phyloP scores from a whole-genome alignment of 805 yeast species.

The Myxozyma udenii region DNA sequence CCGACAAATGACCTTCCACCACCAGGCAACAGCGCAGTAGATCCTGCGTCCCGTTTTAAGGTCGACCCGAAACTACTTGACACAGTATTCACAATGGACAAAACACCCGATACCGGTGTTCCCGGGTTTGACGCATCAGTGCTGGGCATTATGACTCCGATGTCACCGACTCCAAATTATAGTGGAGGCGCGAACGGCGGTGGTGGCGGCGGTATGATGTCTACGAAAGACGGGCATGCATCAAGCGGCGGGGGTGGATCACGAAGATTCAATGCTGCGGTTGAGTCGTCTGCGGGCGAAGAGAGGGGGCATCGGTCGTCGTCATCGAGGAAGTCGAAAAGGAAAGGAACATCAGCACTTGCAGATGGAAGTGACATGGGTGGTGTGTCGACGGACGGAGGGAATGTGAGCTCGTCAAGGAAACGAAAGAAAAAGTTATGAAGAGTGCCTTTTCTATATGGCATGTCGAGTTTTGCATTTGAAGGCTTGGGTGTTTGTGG shows the following conservation, averaged over 20 bases:
- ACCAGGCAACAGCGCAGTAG: conserved; percentile 26
- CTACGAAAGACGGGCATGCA: neutral
- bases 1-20: conserved; percentile 43
- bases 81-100: conserved; percentile 57
- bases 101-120: conserved; percentile 63
- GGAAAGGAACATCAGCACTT: conserved; percentile 6
- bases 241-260: too few species aligned
- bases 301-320: conserved; percentile 1
- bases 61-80: conserved; percentile 48
- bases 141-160: conserved; percentile 43
- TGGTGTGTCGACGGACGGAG: conserved; percentile 13
- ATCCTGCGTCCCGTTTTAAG: neutral
- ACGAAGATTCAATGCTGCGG: conserved; percentile 6
- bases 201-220: conserved; percentile 1
- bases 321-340: conserved; percentile 3
- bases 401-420: conserved; percentile 2
- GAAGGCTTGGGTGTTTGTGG: too few species aligned
- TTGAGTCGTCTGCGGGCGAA: conserved; percentile 23
- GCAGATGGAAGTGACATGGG: conserved; percentile 18
- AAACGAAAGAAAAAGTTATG: neutral
- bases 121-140: conserved; percentile 72
- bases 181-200: neutral
- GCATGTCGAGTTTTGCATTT: neutral
- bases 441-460: neutral
- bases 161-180: conserved; percentile 5